These are phyloP conservation scores for Fraxinus dipetala DNA, from an alignment of 305 asterid genomes.

Conservation along the genomic window DNA sequence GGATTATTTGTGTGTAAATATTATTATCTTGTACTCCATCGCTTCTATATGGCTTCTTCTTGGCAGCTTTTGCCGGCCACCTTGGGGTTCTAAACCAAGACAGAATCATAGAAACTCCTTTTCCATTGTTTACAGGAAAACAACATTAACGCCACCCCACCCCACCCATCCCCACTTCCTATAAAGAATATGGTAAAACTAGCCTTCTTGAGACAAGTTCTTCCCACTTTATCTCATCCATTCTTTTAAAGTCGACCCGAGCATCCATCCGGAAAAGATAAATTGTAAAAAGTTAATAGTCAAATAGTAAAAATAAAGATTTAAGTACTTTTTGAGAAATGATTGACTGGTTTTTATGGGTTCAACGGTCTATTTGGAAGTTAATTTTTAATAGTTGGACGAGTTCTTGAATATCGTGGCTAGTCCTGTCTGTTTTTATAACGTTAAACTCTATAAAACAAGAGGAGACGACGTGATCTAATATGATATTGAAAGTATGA, in stretches of 20 bases:
- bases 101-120: slow-evolving; percentile 37
- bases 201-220: not conserved
- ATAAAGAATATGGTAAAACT: not conserved
- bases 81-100: slow-evolving; percentile 39
- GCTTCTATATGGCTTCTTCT: slow-evolving; percentile 49
- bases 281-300: not conserved
- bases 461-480: no score
- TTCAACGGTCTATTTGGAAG: not conserved
- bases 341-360: not conserved
- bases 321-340: no score
- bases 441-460: no score
- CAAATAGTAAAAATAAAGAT: no score
- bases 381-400: no score
- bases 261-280: not conserved
- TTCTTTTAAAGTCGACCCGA: not conserved
- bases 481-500: not conserved
- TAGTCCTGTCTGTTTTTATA: not conserved
- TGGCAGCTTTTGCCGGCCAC: slow-evolving; percentile 79
- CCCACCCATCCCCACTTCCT: not conserved
- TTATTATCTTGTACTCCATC: slow-evolving; percentile 24
- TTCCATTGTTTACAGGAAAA: slow-evolving; percentile 21
- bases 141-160: not conserved
- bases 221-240: not conserved
- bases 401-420: not conserved
- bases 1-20: slow-evolving; percentile 7